Percentiles rank a stretch among this genome's conserved stretches.
Evolutionary conservation across 495 filamentous ascomycete genomes (phyloP).

Genomic region (Penicillium herquei): DNA sequence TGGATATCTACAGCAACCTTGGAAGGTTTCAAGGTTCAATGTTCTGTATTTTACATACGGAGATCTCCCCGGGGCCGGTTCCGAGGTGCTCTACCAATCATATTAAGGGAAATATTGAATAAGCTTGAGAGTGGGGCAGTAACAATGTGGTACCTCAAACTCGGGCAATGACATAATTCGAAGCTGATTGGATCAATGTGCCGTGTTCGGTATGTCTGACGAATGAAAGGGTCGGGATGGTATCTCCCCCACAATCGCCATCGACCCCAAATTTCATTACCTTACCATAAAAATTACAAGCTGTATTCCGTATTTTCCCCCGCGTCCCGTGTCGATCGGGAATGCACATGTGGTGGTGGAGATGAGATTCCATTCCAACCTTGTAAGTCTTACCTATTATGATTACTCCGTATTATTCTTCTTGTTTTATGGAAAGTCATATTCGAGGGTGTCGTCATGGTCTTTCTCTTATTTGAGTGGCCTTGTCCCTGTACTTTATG

Average conservation of each 20-base stretch:
- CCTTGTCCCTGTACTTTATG: neutral
- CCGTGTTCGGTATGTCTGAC: slow-evolving; percentile 17
- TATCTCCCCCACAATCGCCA: slow-evolving; percentile 9
- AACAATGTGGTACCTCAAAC: no score
- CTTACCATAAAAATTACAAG: no score
- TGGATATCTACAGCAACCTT: no score
- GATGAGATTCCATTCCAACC: no score
- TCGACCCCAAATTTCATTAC: slow-evolving; percentile 11
- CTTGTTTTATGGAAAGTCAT: slow-evolving; percentile 4
- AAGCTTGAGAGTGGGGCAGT: slow-evolving; percentile 16
- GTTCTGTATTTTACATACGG: no score
- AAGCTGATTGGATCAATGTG: slow-evolving; percentile 11
- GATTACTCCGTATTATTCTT: slow-evolving; percentile 8
- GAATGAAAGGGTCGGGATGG: slow-evolving; percentile 10
- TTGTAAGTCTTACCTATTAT: no score
- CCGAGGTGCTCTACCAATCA: no score
- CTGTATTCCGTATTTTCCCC: slow-evolving; percentile 30
- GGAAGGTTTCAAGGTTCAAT: no score
- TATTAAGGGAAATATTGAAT: neutral
- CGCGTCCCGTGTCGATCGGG: neutral
- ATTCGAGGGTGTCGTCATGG: slow-evolving; percentile 2
- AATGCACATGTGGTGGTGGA: no score
- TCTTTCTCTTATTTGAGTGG: neutral
- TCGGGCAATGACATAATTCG: slow-evolving; percentile 1
- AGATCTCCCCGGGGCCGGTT: no score